Conservation (phyloP, 768 basidiomycete species). For the Tubosaeta sp. region DNA sequence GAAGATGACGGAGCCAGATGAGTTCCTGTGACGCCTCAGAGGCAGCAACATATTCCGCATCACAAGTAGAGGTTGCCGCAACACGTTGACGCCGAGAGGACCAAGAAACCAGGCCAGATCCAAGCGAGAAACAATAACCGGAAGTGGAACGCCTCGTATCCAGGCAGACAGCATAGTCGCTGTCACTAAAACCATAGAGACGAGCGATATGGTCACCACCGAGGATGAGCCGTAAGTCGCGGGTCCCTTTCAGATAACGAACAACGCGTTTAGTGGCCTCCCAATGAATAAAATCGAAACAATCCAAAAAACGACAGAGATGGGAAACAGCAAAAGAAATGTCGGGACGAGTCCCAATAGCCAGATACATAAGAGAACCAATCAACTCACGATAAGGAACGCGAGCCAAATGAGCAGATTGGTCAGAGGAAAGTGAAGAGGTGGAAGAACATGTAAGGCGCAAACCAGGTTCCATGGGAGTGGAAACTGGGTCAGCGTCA, state of each 20-base stretch:
- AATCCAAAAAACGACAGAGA: conserved; percentile 9
- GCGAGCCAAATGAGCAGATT: too few species aligned
- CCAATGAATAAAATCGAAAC: conserved; percentile 6
- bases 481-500: too few species aligned
- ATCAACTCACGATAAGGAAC: too few species aligned
- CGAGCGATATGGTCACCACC: neutral
- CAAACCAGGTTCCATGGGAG: too few species aligned
- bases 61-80: neutral
- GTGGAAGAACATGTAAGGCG: too few species aligned
- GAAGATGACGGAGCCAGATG: neutral
- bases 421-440: too few species aligned
- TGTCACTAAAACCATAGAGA: neutral
- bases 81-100: too few species aligned
- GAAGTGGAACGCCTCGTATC: neutral
- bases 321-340: too few species aligned
- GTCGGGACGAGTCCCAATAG: too few species aligned
- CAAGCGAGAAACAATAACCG: neutral
- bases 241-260: neutral
- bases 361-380: too few species aligned
- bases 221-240: neutral
- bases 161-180: neutral
- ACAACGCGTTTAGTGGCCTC: conserved; percentile 5
- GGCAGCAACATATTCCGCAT: neutral
- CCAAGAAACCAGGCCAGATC: neutral
- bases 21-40: neutral